Base-by-base conservation (phyloP, 352 stramenopile genomes). In the Phytopythium kandeliae region DNA sequence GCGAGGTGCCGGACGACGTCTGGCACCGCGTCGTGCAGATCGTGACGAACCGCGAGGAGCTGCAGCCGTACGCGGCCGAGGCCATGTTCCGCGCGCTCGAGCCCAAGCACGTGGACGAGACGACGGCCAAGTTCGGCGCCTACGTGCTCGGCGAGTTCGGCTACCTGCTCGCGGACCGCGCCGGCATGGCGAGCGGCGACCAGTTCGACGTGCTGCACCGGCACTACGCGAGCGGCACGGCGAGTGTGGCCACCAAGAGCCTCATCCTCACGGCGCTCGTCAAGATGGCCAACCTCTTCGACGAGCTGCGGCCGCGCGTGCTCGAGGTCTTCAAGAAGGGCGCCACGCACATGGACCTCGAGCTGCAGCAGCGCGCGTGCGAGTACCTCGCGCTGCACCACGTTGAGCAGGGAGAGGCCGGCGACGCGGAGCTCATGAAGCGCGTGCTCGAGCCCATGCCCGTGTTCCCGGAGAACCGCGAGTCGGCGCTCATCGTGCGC, bases 1-100 rank as follows among this genome's bases (percentile, higher is more conserved):
- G 83, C 48, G 76, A 97, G 62, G 91, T 98, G 9, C 93, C 89
- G 45, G 92, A 98, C 69, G 85, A 96, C 46, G 97, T 98, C 34
- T 99, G 96, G 97, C 94, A 98, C 67, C 90, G 96, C 44, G 94
- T 98, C n/a, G 96, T 99, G 31, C 95, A 99, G 70, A 98, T 99
- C 67, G 91, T 99, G 26, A 98, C 96, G 19, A 98, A 99, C 79
- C 95, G 98, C 57, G 92, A 96, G 37, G 89, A 97, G 56, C 58
- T 98, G 40, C 94, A 98, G 59, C 74, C 82, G 28, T 99, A 99
- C 71, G 96, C 96, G 2, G 89, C 91, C 7, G 76, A 96, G 51
- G 96, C 96, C 48, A 85, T 99, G 66, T 97, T 98, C 62, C 86
- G 95, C 17, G 86, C 86, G n/a, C 81, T 98, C 43, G 93, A 97